Percentiles rank a stretch among this genome's conserved stretches.
Evolutionary conservation across 208 protist species (phyloP).

Genomic region (Perkinsela sp.): DNA sequence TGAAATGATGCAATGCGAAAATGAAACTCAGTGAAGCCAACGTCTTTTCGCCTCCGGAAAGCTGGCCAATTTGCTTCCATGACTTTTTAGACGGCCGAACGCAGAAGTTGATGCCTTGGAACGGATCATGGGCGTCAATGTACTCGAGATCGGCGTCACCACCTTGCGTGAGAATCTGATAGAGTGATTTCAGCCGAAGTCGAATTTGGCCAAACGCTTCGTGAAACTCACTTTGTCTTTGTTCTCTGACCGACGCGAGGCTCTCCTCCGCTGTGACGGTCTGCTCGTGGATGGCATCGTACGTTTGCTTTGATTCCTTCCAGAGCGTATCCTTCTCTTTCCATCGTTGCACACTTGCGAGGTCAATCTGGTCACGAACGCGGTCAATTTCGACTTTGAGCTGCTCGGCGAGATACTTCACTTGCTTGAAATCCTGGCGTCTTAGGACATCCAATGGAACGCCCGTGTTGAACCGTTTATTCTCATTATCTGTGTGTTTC

Average conservation of each 20-base stretch:
- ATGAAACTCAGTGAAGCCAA: constrained; percentile 91
- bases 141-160: constrained; percentile 99
- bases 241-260: constrained; percentile 29
- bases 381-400: constrained; percentile 49
- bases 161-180: constrained; percentile 93
- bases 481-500: constrained; percentile 6
- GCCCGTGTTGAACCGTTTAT: constrained; percentile 18
- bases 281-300: constrained; percentile 13
- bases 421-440: constrained; percentile 35
- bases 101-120: constrained; percentile 86
- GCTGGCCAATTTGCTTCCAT: constrained; percentile 99
- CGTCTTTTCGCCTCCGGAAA: constrained; percentile 99
- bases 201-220: constrained; percentile 85
- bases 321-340: constrained; percentile 56
- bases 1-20: constrained; percentile 99
- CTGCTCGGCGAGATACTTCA: constrained; percentile 48
- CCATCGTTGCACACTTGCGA: constrained; percentile 81
- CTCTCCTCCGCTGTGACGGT: constrained; percentile 35
- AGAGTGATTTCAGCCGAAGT: constrained; percentile 92
- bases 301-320: constrained; percentile 17
- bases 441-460: constrained; percentile 31
- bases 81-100: constrained; percentile 98
- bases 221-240: constrained; percentile 85
- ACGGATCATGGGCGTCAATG: constrained; percentile 91
- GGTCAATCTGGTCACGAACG: constrained; percentile 57